Evolutionary conservation across 192 early-diverging fungal genomes (phyloP).

Genomic region (Umbelopsis sp.): DNA sequence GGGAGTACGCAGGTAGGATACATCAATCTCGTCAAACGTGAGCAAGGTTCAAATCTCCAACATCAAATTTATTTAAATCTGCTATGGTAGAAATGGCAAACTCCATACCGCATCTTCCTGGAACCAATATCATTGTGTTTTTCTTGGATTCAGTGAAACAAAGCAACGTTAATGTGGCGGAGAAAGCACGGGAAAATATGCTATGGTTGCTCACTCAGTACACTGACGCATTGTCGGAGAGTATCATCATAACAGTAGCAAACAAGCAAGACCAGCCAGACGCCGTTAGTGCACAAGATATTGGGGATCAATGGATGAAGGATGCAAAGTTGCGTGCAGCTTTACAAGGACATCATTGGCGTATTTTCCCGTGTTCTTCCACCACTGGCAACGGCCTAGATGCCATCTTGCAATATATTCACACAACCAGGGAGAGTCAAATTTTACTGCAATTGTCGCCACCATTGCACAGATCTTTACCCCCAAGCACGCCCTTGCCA

Average conservation of each 20-base stretch:
- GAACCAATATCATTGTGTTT: constrained; percentile 31
- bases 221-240: constrained; percentile 9
- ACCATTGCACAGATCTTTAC: not conserved
- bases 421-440: constrained; percentile 7
- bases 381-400: constrained; percentile 25
- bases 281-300: constrained; percentile 31
- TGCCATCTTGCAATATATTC: constrained; percentile 27
- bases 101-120: constrained; percentile 16
- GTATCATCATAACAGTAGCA: constrained; percentile 34
- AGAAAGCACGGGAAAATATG: constrained; percentile 31
- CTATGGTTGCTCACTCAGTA: constrained; percentile 28
- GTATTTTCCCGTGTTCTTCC: constrained; percentile 32
- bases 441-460: not conserved
- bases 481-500: not conserved
- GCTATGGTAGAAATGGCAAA: not conserved
- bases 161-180: constrained; percentile 6
- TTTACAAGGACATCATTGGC: constrained; percentile 33
- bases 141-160: constrained; percentile 31
- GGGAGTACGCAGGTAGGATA: constrained; percentile 38
- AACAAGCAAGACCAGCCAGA: constrained; percentile 30
- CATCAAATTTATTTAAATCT: not conserved
- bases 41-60: too few species aligned
- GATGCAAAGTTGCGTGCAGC: constrained; percentile 18
- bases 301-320: constrained; percentile 34
- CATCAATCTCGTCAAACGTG: not conserved